phyloP scores from a whole-genome alignment of 345 rosid species.

The Balakata baccata region DNA sequence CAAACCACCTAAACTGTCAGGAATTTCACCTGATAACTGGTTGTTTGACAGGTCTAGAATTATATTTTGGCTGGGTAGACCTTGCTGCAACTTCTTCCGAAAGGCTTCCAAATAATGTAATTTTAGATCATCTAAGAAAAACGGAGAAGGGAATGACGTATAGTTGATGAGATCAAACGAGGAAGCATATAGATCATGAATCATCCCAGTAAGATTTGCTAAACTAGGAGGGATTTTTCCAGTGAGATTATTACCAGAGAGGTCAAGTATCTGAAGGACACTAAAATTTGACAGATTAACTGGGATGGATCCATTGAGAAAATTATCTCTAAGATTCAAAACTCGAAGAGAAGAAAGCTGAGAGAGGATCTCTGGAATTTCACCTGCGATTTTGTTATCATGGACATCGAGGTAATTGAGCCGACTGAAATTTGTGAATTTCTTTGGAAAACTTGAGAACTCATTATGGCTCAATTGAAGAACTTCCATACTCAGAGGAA shows the following conservation, averaged over 20 bases:
- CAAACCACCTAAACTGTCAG: conserved; percentile 31
- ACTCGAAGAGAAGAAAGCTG: conserved; percentile 28
- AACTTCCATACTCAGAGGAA: not conserved
- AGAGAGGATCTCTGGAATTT: conserved; percentile 23
- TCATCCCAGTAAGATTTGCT: conserved; percentile 37
- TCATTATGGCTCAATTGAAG: conserved; percentile 17
- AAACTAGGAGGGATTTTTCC: conserved; percentile 36
- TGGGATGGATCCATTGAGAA: conserved; percentile 32
- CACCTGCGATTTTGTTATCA: conserved; percentile 34
- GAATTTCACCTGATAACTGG: conserved; percentile 36
- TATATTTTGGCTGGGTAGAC: conserved; percentile 12
- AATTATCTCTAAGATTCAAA: conserved; percentile 38
- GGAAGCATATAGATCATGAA: not conserved
- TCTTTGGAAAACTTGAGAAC: conserved; percentile 28
- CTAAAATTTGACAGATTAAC: conserved; percentile 27
- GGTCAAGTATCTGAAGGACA: conserved; percentile 34
- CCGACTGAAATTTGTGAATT: conserved; percentile 8
- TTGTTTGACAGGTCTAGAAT: conserved; percentile 44
- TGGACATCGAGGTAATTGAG: conserved; percentile 41
- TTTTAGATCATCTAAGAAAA: too few species aligned
- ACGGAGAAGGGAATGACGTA: not conserved
- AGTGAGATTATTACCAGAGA: conserved; percentile 26
- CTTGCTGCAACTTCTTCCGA: conserved; percentile 39
- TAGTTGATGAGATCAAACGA: not conserved
- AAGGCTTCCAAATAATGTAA: conserved; percentile 18